Base-by-base conservation (phyloP, 2,329 filamentous ascomycete genomes). In the Penicillium polonicum region DNA sequence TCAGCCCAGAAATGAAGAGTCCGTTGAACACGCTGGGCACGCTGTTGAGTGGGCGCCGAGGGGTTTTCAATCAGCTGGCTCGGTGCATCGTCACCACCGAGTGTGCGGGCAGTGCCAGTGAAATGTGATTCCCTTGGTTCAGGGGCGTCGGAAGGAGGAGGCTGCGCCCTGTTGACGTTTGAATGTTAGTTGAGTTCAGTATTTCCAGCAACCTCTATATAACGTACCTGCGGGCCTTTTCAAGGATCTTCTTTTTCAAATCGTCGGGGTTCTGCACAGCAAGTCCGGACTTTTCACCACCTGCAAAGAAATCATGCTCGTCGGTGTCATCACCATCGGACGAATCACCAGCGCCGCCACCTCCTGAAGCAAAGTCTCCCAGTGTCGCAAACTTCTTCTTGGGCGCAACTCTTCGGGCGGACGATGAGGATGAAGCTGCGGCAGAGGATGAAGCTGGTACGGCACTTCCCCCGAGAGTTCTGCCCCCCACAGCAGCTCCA, bases 271-370 rank as follows among this genome's bases (percentile, higher is more conserved):
- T 86, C 70, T 88, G 83, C 55, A 88, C 85, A 7, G 85, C 85
- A 27, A 88, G 75, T n/a, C 85, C 85, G 13, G 85, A 88, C 74
- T 88, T 88, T 72, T 87, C 85, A 45, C 85, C 85, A 46, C 85
- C 85, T 21, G 85, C 82, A 68, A 86, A 88, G 62, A 87, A 78
- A 69, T 88, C 84, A 51, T 79, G 79, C 25, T 76, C 76, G 58
- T 80, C 79, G 50, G 79, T 76, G 50, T 83, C 79, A 59, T 84
- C 80, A 13, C 84, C 80, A 7, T 85, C 78, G 17, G 77, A 74
- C 4, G 71, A 71, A 49, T 76, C 70, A n/a, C 64, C 77, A 15
- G 74, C 75, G 15, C 65, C 67, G 13, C 63, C 77, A n/a, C 74
- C 75, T 23, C 65, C 66, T 23, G 74, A 67, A 19, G 69, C 60